These are phyloP conservation scores for Albifimbria verrucaria DNA, from an alignment of 2,329 filamentous ascomycete genomes.

Conservation along the genomic window DNA sequence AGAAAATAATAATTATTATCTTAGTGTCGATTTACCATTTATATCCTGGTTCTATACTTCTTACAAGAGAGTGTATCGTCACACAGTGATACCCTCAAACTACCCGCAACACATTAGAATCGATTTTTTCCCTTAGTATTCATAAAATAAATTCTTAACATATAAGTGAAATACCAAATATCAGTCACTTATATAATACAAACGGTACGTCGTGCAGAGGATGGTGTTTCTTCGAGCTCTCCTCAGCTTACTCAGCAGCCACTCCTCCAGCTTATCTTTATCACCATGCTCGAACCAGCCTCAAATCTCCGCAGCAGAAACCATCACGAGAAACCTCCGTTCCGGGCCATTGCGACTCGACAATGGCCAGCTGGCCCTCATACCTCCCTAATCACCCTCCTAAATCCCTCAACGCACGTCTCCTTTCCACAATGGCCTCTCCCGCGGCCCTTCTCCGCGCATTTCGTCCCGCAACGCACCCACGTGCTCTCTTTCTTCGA, in stretches of 20 bases:
- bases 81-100: too few relatives aligned
- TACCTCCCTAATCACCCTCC: constrained; percentile 9
- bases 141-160: too few relatives aligned
- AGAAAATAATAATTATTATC: too few relatives aligned
- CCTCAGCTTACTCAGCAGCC: constrained; percentile 8
- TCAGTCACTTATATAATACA: too few relatives aligned
- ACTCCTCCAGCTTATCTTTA: neutral
- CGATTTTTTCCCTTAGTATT: too few relatives aligned
- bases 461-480: neutral
- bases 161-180: too few relatives aligned
- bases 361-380: constrained; percentile 23
- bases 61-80: too few relatives aligned
- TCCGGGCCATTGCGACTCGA: constrained; percentile 24
- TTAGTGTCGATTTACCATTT: too few relatives aligned
- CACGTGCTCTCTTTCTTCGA: constrained; percentile 15
- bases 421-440: constrained; percentile 10
- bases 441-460: constrained; percentile 10
- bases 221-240: neutral
- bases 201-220: too few relatives aligned
- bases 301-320: constrained; percentile 47
- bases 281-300: constrained; percentile 20
- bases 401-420: constrained; percentile 4
- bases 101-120: too few relatives aligned
- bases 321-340: constrained; percentile 36
- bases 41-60: too few relatives aligned